Evolutionary conservation across 495 filamentous ascomycete genomes (phyloP).

Genomic region (Bathelium albidoporum): DNA sequence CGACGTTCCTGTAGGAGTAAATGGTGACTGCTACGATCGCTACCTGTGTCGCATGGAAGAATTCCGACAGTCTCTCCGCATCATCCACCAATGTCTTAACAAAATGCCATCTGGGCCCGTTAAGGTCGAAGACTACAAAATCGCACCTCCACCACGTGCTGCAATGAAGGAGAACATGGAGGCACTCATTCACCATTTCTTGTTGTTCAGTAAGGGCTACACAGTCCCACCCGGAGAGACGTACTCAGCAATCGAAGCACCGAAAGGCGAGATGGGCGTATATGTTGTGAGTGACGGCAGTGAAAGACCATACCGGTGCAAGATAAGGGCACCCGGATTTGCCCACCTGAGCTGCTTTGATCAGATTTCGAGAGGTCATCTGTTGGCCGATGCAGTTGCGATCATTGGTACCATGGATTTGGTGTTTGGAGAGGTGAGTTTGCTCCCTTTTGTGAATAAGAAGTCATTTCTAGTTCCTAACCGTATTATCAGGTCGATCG

Average conservation of each 20-base stretch:
- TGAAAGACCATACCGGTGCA: slow-evolving; percentile 93
- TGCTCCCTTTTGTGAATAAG: neutral
- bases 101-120: slow-evolving; percentile 95
- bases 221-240: slow-evolving; percentile 97
- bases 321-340: slow-evolving; percentile 94
- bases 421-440: slow-evolving; percentile 15
- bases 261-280: slow-evolving; percentile 99
- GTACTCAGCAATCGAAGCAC: slow-evolving; percentile 93
- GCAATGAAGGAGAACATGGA: slow-evolving; percentile 99
- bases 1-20: slow-evolving; percentile 90
- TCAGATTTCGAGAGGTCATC: slow-evolving; percentile 79
- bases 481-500: neutral
- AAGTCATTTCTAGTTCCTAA: neutral
- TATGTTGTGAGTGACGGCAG: slow-evolving; percentile 94
- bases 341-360: slow-evolving; percentile 93
- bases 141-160: slow-evolving; percentile 87
- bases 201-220: slow-evolving; percentile 97
- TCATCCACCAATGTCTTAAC: slow-evolving; percentile 98
- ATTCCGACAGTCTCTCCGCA: slow-evolving; percentile 92
- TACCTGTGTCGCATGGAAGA: slow-evolving; percentile 99
- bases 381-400: slow-evolving; percentile 84
- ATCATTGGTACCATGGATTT: slow-evolving; percentile 26
- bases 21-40: slow-evolving; percentile 98
- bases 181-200: slow-evolving; percentile 97
- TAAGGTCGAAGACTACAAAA: slow-evolving; percentile 96